Evolutionary conservation across 495 filamentous ascomycete genomes (phyloP), one percentile per base, ranked within the genome.

Genomic region (Penicillium waksmanii): DNA sequence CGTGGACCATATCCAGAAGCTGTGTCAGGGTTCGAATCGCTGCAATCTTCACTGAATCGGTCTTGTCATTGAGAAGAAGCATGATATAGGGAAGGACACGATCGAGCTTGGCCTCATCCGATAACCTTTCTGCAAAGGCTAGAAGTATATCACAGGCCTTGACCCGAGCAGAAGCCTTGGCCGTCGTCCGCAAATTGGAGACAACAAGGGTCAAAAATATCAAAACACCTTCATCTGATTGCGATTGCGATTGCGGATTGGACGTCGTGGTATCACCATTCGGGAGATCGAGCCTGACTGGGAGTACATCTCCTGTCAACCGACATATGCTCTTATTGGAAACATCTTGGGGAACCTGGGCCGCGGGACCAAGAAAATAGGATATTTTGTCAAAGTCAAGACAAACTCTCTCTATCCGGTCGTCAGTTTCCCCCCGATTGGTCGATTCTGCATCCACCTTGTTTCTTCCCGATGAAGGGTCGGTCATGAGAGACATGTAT

Each of bases 301-400:
- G 95, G 38, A 90, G 79, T 21, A 84, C 72, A 23, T 73, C 70
- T 19, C 74, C 70, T 0, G 73, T 74, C 27, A 79, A 67, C 17
- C 62, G 73, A 5, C 67, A 59, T 13, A 58, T 59, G 15, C 55
- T 60, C 33, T 55, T 27, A 60, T 58, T 66, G 11, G 73, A 73
- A 19, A 60, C 55, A 25, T 72, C 58, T 31, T 60, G 59, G 18
- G 53, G 15, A n/a, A 48, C 50, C 38, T 62, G 66, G 6, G 70
- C 51, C 12, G 58, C 61, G 3, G 68, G 57, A 9, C 90, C 92
- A 3, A 99, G 84, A 60, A 96, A 95, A 67, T 93, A 95, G 0
- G 93, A 89, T 59, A 99, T 95, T 72, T 98, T 97, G 69, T 99
- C 96, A 77, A 97, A 99, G 65, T 99, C 96, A 55, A 88, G 82